These are phyloP conservation scores for Pleomassaria siparia DNA, from an alignment of 2,329 filamentous ascomycete genomes.

Conservation along the genomic window DNA sequence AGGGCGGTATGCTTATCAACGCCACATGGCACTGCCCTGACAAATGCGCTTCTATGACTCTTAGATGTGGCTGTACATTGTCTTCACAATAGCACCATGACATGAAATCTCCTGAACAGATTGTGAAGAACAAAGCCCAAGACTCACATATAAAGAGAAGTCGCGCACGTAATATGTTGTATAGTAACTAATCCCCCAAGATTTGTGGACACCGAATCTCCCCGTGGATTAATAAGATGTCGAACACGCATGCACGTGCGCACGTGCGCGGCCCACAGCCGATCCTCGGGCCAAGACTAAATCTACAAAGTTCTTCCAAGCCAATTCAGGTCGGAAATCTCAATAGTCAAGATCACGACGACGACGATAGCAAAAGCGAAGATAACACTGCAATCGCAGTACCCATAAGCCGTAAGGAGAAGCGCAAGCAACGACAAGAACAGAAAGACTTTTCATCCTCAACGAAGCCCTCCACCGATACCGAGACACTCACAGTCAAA, in stretches of 20 bases:
- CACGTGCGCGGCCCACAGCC: conserved; percentile 32
- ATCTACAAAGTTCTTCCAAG: conserved; percentile 10
- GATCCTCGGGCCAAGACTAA: neutral
- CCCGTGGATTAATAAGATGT: conserved; percentile 17
- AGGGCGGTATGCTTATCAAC: conserved; percentile 13
- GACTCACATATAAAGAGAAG: neutral
- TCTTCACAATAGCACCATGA: conserved; percentile 10
- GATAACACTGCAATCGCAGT: conserved; percentile 4
- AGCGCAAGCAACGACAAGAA: conserved; percentile 25
- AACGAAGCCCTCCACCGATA: neutral
- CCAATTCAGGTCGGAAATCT: conserved; percentile 17
- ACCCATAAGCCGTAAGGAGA: conserved; percentile 24
- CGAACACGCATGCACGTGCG: conserved; percentile 36
- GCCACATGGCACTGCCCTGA: conserved; percentile 26
- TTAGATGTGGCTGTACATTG: conserved; percentile 37
- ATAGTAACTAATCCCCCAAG: neutral
- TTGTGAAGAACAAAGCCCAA: neutral
- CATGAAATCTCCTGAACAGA: neutral
- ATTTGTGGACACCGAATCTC: neutral
- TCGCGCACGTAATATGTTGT: neutral
- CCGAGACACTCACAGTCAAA: conserved; percentile 9
- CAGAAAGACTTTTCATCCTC: conserved; percentile 4
- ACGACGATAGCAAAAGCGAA: conserved; percentile 12
- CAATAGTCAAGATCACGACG: conserved; percentile 17
- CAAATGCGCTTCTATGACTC: conserved; percentile 37